Percentiles rank a stretch among this genome's conserved stretches.
Conservation (phyloP, 108 stramenopile species). For the Fragilariopsis cylindrus region DNA sequence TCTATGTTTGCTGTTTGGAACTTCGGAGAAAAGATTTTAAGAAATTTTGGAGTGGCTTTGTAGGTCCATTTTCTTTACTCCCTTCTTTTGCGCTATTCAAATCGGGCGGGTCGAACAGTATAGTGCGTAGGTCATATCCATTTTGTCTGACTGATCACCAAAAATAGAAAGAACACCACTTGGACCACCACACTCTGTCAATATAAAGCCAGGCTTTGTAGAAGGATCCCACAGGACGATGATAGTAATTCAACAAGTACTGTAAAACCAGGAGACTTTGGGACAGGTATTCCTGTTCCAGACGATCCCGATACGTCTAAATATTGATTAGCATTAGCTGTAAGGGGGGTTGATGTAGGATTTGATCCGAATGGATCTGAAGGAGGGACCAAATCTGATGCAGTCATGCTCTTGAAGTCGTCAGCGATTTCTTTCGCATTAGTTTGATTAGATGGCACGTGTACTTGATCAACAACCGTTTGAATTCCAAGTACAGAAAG, state of each 20-base stretch:
- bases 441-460: neutral
- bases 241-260: conserved; percentile 46
- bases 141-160: conserved; percentile 38
- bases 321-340: neutral
- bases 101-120: conserved; percentile 68
- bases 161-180: conserved; percentile 37
- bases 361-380: conserved; percentile 1
- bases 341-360: neutral
- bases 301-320: neutral
- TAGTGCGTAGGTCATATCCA: conserved; percentile 56
- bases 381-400: neutral
- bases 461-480: conserved; percentile 15
- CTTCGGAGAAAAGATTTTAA: conserved; percentile 37
- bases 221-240: conserved; percentile 46
- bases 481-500: conserved; percentile 28
- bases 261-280: conserved; percentile 48
- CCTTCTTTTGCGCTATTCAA: conserved; percentile 45
- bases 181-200: conserved; percentile 44
- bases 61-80: conserved; percentile 34
- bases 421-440: conserved; percentile 10
- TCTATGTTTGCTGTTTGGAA: conserved; percentile 38
- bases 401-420: conserved; percentile 20
- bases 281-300: conserved; percentile 21
- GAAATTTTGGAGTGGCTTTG: conserved; percentile 47
- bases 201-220: conserved; percentile 45